These are phyloP conservation scores for Tardiomyces digboiensis DNA, from an alignment of 1,139 yeast species.

Conservation along the genomic window DNA sequence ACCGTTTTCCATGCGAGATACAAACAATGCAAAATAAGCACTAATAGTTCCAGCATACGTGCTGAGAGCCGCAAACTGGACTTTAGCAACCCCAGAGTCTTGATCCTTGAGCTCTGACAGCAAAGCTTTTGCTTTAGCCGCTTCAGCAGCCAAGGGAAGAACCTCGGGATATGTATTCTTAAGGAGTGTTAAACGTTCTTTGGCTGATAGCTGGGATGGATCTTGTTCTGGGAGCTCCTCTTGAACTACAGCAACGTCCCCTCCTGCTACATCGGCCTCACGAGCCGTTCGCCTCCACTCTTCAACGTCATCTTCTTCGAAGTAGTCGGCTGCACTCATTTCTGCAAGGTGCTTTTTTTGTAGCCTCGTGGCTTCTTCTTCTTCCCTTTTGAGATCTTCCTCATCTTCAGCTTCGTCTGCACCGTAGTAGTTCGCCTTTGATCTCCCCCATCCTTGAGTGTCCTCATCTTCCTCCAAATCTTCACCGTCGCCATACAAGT, in stretches of 20 bases:
- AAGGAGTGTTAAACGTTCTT: slow-evolving; percentile 20
- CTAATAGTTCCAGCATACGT: slow-evolving; percentile 69
- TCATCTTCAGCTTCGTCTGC: slow-evolving; percentile 75
- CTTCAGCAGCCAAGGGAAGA: slow-evolving; percentile 59
- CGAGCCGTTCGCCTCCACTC: slow-evolving; percentile 26
- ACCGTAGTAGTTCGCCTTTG: slow-evolving; percentile 67
- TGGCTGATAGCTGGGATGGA: slow-evolving; percentile 30
- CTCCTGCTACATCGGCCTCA: slow-evolving; percentile 7
- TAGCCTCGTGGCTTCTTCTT: slow-evolving; percentile 79
- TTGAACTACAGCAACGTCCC: slow-evolving; percentile 5
- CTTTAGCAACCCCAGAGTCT: slow-evolving; percentile 22
- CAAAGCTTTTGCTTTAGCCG: slow-evolving; percentile 36
- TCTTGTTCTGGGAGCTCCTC: slow-evolving; percentile 27
- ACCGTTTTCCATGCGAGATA: slow-evolving; percentile 42
- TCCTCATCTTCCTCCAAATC: slow-evolving; percentile 43
- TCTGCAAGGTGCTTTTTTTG: slow-evolving; percentile 82
- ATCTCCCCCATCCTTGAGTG: slow-evolving; percentile 70
- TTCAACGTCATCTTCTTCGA: slow-evolving; percentile 76
- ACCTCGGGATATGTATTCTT: slow-evolving; percentile 60
- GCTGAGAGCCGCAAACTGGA: slow-evolving; percentile 60
- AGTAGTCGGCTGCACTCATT: slow-evolving; percentile 70
- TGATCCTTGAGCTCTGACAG: slow-evolving; percentile 33
- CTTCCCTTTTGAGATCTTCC: slow-evolving; percentile 70
- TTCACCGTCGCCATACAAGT: slow-evolving; percentile 28
- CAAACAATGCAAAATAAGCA: slow-evolving; percentile 65